Conservation (phyloP, 2,329 filamentous ascomycete genomes). For the Botrytis elliptica region DNA sequence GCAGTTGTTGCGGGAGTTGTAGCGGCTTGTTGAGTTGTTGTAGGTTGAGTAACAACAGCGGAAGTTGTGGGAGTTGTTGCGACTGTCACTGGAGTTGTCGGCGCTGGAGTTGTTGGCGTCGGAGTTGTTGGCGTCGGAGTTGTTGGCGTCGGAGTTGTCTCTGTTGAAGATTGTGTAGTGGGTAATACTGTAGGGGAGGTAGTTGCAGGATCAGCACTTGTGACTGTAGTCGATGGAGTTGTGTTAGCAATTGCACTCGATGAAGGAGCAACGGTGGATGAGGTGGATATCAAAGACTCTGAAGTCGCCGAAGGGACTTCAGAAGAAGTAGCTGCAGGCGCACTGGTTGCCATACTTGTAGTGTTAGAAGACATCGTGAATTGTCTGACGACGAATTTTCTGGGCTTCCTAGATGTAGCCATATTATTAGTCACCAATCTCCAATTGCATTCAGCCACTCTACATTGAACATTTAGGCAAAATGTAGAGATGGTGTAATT, state of each 20-base stretch:
- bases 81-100: constrained; percentile 25
- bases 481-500: neutral
- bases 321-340: constrained; percentile 20
- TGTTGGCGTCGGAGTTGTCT: constrained; percentile 21
- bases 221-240: constrained; percentile 31
- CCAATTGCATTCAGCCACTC: neutral
- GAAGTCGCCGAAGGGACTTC: constrained; percentile 26
- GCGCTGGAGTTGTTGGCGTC: constrained; percentile 8
- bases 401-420: constrained; percentile 25
- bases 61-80: constrained; percentile 23
- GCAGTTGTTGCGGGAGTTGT: constrained; percentile 29
- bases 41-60: constrained; percentile 13
- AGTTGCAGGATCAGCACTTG: constrained; percentile 20
- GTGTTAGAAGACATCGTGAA: constrained; percentile 36
- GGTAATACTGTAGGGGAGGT: constrained; percentile 1
- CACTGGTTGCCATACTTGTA: constrained; percentile 33
- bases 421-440: constrained; percentile 31
- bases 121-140: constrained; percentile 22
- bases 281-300: neutral
- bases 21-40: constrained; percentile 22
- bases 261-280: constrained; percentile 11
- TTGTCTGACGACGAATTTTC: constrained; percentile 28
- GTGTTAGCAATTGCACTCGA: constrained; percentile 36
- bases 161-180: constrained; percentile 21
- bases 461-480: constrained; percentile 2